A percentile compares a stretch with the other conserved stretches of the same genome.
Conservation (phyloP, 2,329 filamentous ascomycete genomes). For the Sordariomycetes sp. region DNA sequence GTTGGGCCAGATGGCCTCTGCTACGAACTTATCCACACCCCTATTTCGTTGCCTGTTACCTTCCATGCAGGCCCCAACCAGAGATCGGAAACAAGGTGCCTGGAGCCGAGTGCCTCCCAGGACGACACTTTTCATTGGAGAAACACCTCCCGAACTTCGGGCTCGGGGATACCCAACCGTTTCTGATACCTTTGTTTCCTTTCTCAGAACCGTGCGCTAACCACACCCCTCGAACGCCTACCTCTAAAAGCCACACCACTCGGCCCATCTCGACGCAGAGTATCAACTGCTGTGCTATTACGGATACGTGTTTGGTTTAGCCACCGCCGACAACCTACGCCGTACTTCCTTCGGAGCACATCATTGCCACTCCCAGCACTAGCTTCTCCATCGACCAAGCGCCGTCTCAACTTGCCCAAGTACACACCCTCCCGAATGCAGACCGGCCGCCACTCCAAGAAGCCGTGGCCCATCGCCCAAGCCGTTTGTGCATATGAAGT, state of each 20-base stretch:
- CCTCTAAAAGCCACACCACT: background rate
- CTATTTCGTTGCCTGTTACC: background rate
- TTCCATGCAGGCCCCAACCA: background rate
- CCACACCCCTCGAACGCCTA: background rate
- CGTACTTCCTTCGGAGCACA: background rate
- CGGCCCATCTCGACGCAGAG: background rate
- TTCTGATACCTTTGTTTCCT: background rate
- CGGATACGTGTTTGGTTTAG: background rate
- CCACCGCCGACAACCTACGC: background rate
- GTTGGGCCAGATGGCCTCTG: no score
- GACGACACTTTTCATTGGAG: background rate
- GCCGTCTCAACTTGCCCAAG: background rate
- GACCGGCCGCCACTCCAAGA: background rate
- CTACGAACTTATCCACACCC: background rate
- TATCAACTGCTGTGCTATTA: background rate
- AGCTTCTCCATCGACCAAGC: background rate
- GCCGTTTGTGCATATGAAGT: background rate
- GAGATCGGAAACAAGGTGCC: background rate
- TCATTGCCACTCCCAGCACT: background rate
- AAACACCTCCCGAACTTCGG: background rate
- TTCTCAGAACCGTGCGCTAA: background rate
- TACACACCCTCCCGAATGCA: background rate
- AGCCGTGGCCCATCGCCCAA: background rate
- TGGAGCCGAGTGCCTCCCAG: background rate
- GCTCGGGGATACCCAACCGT: background rate